Conservation (phyloP, 352 stramenopile species). For the Halophytophthora polymorphica region DNA sequence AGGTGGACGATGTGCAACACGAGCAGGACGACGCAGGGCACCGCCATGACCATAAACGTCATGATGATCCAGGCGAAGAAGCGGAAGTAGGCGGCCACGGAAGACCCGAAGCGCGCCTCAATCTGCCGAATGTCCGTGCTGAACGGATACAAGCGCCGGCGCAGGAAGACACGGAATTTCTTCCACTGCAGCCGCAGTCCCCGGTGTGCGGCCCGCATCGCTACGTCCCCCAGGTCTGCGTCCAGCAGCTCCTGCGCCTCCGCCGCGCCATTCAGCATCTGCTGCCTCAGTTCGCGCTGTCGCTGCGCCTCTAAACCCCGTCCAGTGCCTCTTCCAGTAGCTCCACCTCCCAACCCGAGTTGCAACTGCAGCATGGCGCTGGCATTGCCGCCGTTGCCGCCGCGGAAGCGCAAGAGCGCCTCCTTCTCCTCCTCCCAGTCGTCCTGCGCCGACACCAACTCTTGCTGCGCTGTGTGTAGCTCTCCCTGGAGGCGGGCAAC, state of each 20-base stretch:
- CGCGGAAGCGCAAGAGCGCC: conserved; percentile 31
- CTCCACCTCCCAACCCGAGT: conserved; percentile 12
- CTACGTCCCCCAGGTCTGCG: conserved; percentile 20
- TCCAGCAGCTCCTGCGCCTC: conserved; percentile 63
- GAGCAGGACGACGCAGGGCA: conserved; percentile 50
- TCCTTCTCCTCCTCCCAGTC: conserved; percentile 70
- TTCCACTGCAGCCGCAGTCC: conserved; percentile 32
- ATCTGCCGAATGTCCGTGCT: conserved; percentile 66
- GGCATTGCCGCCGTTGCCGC: conserved; percentile 9
- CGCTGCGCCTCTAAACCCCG: conserved; percentile 31
- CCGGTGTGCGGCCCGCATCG: conserved; percentile 2
- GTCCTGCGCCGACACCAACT: conserved; percentile 45
- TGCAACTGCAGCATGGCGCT: conserved; percentile 23
- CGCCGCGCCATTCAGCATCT: conserved; percentile 53
- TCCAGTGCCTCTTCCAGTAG: conserved; percentile 1
- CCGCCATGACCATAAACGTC: conserved; percentile 57
- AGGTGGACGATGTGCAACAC: conserved; percentile 49
- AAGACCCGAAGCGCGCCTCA: conserved; percentile 76
- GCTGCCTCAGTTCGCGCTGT: conserved; percentile 47
- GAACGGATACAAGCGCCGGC: conserved; percentile 44
- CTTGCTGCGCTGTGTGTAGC: conserved; percentile 37
- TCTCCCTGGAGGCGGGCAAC: conserved; percentile 34
- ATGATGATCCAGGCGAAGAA: conserved; percentile 82
- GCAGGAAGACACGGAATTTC: conserved; percentile 28
- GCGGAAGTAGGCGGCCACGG: conserved; percentile 75